Conservation (phyloP, 2,329 filamentous ascomycete genomes). For the Orbilia ellipsospora region DNA sequence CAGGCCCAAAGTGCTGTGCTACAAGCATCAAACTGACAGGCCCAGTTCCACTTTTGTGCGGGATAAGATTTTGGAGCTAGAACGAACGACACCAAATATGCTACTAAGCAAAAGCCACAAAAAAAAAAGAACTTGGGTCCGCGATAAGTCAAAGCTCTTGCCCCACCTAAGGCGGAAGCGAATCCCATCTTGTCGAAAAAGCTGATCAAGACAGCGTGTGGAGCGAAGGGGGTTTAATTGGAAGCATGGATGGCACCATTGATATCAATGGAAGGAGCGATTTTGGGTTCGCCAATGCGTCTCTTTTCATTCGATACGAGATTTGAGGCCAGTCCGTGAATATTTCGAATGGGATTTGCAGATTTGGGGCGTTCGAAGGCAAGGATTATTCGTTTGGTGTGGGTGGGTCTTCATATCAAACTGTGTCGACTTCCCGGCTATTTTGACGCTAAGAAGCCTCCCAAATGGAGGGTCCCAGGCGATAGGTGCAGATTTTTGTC, state of each 20-base stretch:
- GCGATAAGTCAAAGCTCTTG: constrained; percentile 28
- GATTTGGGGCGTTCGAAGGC: constrained; percentile 6
- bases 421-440: constrained; percentile 12
- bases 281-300: not conserved
- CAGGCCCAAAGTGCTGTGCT: too few relatives aligned
- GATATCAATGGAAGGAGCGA: constrained; percentile 16
- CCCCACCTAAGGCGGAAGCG: constrained; percentile 48
- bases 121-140: constrained; percentile 3
- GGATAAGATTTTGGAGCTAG: too few relatives aligned
- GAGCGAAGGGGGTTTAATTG: constrained; percentile 1
- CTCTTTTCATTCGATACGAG: not conserved
- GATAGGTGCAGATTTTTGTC: not conserved
- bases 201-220: constrained; percentile 19
- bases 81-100: not conserved
- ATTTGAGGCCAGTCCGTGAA: constrained; percentile 22
- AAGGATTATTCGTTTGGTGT: constrained; percentile 41
- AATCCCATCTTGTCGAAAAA: constrained; percentile 18
- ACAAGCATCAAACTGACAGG: too few relatives aligned
- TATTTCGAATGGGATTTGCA: too few relatives aligned
- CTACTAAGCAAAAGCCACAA: not conserved
- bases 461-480: constrained; percentile 11
- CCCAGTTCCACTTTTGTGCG: too few relatives aligned
- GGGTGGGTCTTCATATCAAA: constrained; percentile 34
- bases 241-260: constrained; percentile 14
- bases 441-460: constrained; percentile 42